These are phyloP conservation scores for Dactylella cylindrospora DNA, from an alignment of 2,329 filamentous ascomycete species.

Conservation along the genomic window DNA sequence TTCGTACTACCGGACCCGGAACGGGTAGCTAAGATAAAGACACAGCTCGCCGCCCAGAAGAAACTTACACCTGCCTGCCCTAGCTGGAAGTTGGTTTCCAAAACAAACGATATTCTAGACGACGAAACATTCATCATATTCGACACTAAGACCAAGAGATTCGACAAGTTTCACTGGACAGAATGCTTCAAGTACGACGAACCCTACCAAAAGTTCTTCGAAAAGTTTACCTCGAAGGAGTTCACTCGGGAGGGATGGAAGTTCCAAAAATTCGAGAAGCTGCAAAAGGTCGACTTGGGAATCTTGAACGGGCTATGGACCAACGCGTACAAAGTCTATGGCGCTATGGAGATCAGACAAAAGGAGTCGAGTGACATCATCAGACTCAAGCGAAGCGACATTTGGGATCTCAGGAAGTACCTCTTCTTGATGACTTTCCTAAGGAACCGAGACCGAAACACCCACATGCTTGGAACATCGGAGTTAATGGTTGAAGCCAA, in stretches of 20 bases:
- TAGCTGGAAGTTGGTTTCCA: conserved; percentile 23
- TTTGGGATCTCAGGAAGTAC: conserved; percentile 48
- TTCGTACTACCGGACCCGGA: conserved; percentile 43
- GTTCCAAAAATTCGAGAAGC: conserved; percentile 48
- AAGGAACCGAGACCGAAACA: conserved; percentile 47
- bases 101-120: conserved; percentile 44
- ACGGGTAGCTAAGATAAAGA: conserved; percentile 38
- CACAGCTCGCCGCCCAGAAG: conserved; percentile 30
- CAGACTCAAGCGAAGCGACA: conserved; percentile 45
- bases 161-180: conserved; percentile 48
- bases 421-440: conserved; percentile 49
- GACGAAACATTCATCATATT: conserved; percentile 48
- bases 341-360: conserved; percentile 27
- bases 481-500: conserved; percentile 48
- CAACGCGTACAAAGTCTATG: conserved; percentile 37
- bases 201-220: conserved; percentile 49
- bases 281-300: conserved; percentile 48
- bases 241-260: conserved; percentile 46
- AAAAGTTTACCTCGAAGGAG: conserved; percentile 48
- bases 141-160: conserved; percentile 47
- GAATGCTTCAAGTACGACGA: conserved; percentile 49
- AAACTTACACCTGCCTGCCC: conserved; percentile 37
- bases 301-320: conserved; percentile 47
- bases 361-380: conserved; percentile 24
- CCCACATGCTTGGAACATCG: conserved; percentile 47